Conservation (phyloP, 73 alveolate genomes). For the Urostyla sp. region DNA sequence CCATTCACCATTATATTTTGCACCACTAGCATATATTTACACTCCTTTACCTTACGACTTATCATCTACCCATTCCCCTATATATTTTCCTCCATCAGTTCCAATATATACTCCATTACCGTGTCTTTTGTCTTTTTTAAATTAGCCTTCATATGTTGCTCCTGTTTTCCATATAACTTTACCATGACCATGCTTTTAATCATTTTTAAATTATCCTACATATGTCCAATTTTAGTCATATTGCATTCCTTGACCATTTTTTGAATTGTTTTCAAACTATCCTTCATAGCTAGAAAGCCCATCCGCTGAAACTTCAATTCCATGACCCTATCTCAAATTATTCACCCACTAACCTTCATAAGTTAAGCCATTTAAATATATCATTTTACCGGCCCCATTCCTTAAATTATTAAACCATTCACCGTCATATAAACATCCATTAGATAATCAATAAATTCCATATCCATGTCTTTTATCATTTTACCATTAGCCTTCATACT, state of each 20-base stretch:
- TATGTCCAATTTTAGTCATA: too few relatives aligned
- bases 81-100: slow-evolving; percentile 62
- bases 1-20: slow-evolving; percentile 89
- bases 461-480: slow-evolving; percentile 10
- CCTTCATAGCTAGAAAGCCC: too few relatives aligned
- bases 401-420: background rate
- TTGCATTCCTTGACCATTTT: too few relatives aligned
- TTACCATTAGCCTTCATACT: slow-evolving; percentile 5
- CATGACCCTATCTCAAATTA: slow-evolving; percentile 65
- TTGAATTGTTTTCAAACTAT: too few relatives aligned
- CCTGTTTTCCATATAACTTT: slow-evolving; percentile 49
- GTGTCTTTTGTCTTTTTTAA: slow-evolving; percentile 45
- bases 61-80: slow-evolving; percentile 66
- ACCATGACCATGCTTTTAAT: slow-evolving; percentile 43
- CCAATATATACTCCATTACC: slow-evolving; percentile 65
- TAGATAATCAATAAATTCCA: background rate
- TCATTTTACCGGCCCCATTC: background rate
- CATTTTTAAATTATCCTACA: too few relatives aligned
- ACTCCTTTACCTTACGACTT: slow-evolving; percentile 85
- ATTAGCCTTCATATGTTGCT: slow-evolving; percentile 60
- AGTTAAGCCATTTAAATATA: background rate
- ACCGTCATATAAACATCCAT: slow-evolving; percentile 3
- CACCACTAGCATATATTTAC: slow-evolving; percentile 77
- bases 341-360: slow-evolving; percentile 60
- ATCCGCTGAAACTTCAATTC: slow-evolving; percentile 77